Percentiles rank a stretch among this genome's conserved stretches.
phyloP scores from a whole-genome alignment of 1,284 basidiomycete species.

The Melampsora americana region DNA sequence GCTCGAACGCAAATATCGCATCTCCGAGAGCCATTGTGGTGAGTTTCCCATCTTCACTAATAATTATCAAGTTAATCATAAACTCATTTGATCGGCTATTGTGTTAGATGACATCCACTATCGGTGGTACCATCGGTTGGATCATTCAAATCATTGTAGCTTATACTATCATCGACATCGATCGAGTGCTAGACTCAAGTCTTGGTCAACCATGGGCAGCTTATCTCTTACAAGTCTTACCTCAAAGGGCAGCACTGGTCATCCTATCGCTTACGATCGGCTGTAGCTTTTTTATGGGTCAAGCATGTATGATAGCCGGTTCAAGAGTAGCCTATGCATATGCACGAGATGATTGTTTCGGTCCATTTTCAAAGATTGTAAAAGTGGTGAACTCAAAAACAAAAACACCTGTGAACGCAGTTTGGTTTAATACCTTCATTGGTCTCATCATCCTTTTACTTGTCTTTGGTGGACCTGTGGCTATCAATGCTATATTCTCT shows the following conservation, averaged over 20 bases:
- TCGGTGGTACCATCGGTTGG: slow-evolving; percentile 62
- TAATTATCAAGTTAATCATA: slow-evolving; percentile 28
- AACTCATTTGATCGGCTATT: slow-evolving; percentile 42
- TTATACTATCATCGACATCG: slow-evolving; percentile 63
- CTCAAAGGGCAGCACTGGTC: slow-evolving; percentile 66
- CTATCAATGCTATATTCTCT: slow-evolving; percentile 60
- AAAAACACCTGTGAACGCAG: slow-evolving; percentile 68
- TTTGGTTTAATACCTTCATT: slow-evolving; percentile 67
- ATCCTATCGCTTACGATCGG: slow-evolving; percentile 68
- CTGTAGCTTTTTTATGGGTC: slow-evolving; percentile 65
- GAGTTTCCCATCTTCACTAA: slow-evolving; percentile 61
- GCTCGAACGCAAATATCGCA: slow-evolving; percentile 64
- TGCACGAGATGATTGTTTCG: slow-evolving; percentile 66
- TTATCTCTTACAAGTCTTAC: slow-evolving; percentile 65
- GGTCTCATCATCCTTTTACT: slow-evolving; percentile 64
- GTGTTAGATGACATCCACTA: neutral
- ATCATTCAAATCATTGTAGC: slow-evolving; percentile 64
- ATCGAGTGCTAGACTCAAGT: slow-evolving; percentile 59
- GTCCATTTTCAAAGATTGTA: slow-evolving; percentile 66
- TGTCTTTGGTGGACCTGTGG: slow-evolving; percentile 66
- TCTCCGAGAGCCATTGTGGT: slow-evolving; percentile 73
- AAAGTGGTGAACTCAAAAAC: slow-evolving; percentile 63
- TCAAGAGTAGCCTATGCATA: slow-evolving; percentile 72
- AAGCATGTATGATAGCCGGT: slow-evolving; percentile 70
- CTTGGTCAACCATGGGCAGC: slow-evolving; percentile 70